phyloP scores from a whole-genome alignment of 2,329 filamentous ascomycete genomes.

The Penicillium crustosum region DNA sequence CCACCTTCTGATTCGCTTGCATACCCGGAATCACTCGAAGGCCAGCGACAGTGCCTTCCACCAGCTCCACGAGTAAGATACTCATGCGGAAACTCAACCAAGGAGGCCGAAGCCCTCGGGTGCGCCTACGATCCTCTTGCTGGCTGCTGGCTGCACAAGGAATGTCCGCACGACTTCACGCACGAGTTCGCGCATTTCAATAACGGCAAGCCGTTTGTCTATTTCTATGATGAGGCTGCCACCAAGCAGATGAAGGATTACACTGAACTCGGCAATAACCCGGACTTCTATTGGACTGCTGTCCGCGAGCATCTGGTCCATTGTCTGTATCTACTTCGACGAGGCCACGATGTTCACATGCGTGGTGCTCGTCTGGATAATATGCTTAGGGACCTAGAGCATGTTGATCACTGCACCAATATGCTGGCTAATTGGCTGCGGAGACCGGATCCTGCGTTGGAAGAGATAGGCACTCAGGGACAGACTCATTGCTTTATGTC shows the following conservation, averaged over 20 bases:
- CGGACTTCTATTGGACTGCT: constrained; percentile 13
- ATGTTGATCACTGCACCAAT: constrained; percentile 20
- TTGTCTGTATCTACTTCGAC: constrained; percentile 17
- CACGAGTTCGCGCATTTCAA: constrained; percentile 15
- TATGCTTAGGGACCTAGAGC: constrained; percentile 17
- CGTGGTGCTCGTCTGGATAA: constrained; percentile 17
- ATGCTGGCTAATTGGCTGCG: constrained; percentile 17
- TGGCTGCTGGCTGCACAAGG: constrained; percentile 18
- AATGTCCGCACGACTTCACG: constrained; percentile 16
- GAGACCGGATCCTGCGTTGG: constrained; percentile 9
- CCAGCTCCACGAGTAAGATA: constrained; percentile 11
- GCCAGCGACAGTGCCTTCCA: constrained; percentile 13
- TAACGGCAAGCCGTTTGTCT: constrained; percentile 17
- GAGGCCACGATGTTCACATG: constrained; percentile 18
- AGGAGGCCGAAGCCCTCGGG: constrained; percentile 12
- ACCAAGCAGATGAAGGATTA: constrained; percentile 16
- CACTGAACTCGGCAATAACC: constrained; percentile 10
- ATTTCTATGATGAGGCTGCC: constrained; percentile 17
- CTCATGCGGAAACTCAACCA: constrained; percentile 16
- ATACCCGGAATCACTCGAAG: not conserved
- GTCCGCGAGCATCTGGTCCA: constrained; percentile 14
- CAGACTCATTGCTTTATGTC: constrained; percentile 16
- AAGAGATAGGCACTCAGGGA: constrained; percentile 14
- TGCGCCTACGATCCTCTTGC: constrained; percentile 18
- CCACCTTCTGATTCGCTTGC: not conserved